These are phyloP conservation scores for Thraustochytrium sp. DNA, from an alignment of 352 stramenopile species.

Conservation along the genomic window DNA sequence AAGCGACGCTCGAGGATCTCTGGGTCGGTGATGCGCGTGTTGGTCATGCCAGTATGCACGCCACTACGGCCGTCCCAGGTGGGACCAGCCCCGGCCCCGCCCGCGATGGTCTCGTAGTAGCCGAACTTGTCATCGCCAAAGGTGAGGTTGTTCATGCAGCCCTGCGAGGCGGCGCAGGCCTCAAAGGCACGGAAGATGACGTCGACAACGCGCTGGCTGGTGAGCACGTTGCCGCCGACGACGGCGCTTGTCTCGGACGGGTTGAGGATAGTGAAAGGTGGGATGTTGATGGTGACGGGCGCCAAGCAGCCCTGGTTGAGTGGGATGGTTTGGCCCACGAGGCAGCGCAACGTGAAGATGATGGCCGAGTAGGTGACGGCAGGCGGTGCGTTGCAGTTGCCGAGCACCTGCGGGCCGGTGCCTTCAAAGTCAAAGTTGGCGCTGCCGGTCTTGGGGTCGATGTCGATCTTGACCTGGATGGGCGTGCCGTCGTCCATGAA, in stretches of 20 bases:
- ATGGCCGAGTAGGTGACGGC: constrained; percentile 96
- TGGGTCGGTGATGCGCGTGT: constrained; percentile 98
- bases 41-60: constrained; percentile 99
- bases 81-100: constrained; percentile 89
- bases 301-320: constrained; percentile 94
- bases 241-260: constrained; percentile 88
- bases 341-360: constrained; percentile 95
- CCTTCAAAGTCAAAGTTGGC: constrained; percentile 95
- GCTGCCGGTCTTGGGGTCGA: constrained; percentile 78
- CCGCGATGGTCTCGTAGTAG: constrained; percentile 99
- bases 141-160: constrained; percentile 99
- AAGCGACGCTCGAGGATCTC: constrained; percentile 97
- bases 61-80: constrained; percentile 90
- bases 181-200: constrained; percentile 94
- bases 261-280: constrained; percentile 87
- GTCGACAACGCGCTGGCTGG: constrained; percentile 94
- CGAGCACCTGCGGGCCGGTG: constrained; percentile 91
- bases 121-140: constrained; percentile 90
- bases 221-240: constrained; percentile 96
- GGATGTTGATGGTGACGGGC: constrained; percentile 93
- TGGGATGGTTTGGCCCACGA: constrained; percentile 87
- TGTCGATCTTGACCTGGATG: constrained; percentile 90
- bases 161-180: constrained; percentile 91
- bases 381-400: constrained; percentile 96
- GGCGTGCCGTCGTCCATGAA: constrained; percentile 98